A percentile compares a stretch with the other conserved stretches of the same genome.
Evolutionary conservation across 495 filamentous ascomycete genomes (phyloP).

Genomic region (Arthonia radiata): DNA sequence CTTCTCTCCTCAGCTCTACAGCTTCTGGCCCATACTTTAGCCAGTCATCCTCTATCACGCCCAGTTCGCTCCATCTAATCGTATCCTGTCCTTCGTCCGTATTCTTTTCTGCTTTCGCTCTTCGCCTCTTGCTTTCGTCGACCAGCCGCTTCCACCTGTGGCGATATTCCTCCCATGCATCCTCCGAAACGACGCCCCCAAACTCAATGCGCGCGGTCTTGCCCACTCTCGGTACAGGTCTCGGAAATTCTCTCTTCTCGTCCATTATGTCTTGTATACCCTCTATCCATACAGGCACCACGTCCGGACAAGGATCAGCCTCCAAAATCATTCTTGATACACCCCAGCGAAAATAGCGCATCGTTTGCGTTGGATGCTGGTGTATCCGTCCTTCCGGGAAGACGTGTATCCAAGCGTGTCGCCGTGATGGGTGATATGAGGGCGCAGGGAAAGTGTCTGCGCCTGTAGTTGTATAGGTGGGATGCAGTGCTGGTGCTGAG

Average conservation of each 20-base stretch:
- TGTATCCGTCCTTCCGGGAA: slow-evolving; percentile 91
- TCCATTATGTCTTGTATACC: slow-evolving; percentile 69
- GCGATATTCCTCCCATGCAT: slow-evolving; percentile 40
- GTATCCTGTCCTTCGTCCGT: slow-evolving; percentile 5
- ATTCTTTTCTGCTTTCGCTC: slow-evolving; percentile 14
- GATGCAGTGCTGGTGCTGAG: slow-evolving; percentile 26
- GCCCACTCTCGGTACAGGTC: slow-evolving; percentile 52
- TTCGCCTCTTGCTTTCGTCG: slow-evolving; percentile 1
- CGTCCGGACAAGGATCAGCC: slow-evolving; percentile 50
- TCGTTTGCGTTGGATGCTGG: slow-evolving; percentile 49
- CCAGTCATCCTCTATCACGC: slow-evolving; percentile 36
- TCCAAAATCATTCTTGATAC: slow-evolving; percentile 75
- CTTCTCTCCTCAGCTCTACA: slow-evolving; percentile 54
- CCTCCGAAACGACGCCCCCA: slow-evolving; percentile 37
- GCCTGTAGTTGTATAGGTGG: slow-evolving; percentile 39
- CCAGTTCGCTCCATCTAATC: slow-evolving; percentile 18
- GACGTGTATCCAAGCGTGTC: slow-evolving; percentile 67
- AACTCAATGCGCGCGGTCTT: slow-evolving; percentile 54
- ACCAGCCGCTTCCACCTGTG: slow-evolving; percentile 41
- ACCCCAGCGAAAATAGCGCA: slow-evolving; percentile 98
- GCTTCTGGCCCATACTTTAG: slow-evolving; percentile 50
- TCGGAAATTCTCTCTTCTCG: slow-evolving; percentile 51
- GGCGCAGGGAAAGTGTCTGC: slow-evolving; percentile 31
- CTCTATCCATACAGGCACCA: slow-evolving; percentile 87
- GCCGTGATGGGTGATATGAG: slow-evolving; percentile 23